Conservation (phyloP, 2,329 filamentous ascomycete species). For the Aspergillus amoenus region DNA sequence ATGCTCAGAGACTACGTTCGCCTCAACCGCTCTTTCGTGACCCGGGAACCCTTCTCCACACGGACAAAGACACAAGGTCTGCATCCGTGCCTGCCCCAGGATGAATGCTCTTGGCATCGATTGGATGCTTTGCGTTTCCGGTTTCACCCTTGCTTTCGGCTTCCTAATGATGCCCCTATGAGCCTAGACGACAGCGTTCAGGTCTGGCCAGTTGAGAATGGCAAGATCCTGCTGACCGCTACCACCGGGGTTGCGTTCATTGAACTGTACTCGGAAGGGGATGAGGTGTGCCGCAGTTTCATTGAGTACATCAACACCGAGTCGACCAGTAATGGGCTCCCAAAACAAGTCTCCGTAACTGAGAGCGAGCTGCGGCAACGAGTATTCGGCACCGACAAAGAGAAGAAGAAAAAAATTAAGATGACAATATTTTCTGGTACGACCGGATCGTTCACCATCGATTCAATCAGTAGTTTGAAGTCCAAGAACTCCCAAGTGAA, state of each 20-base stretch:
- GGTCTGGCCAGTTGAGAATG: conserved; percentile 79
- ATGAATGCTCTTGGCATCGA: conserved; percentile 90
- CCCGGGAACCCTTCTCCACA: conserved; percentile 80
- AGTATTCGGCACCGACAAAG: conserved; percentile 67
- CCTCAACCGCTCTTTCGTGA: conserved; percentile 79
- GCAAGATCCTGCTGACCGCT: conserved; percentile 73
- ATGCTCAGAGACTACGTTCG: conserved; percentile 88
- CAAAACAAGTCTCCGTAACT: conserved; percentile 70
- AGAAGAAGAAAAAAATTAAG: conserved; percentile 65
- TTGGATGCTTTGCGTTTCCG: conserved; percentile 86
- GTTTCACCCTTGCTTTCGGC: conserved; percentile 83
- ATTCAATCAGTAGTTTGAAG: conserved; percentile 70
- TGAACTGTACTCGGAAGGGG: conserved; percentile 78
- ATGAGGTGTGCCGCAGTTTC: conserved; percentile 76
- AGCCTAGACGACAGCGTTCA: conserved; percentile 74
- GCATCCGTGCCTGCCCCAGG: conserved; percentile 68
- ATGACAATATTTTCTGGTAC: conserved; percentile 75
- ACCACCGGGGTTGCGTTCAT: conserved; percentile 80
- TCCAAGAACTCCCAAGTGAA: conserved; percentile 73
- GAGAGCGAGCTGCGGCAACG: conserved; percentile 72
- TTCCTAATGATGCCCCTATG: conserved; percentile 70
- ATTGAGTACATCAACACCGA: conserved; percentile 72
- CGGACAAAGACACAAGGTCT: conserved; percentile 78
- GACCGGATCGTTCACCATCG: conserved; percentile 70
- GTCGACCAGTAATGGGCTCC: conserved; percentile 57